Percentiles rank a stretch among this genome's conserved stretches.
Conservation (phyloP, 352 stramenopile genomes). For the Phytopythium kandeliae region DNA sequence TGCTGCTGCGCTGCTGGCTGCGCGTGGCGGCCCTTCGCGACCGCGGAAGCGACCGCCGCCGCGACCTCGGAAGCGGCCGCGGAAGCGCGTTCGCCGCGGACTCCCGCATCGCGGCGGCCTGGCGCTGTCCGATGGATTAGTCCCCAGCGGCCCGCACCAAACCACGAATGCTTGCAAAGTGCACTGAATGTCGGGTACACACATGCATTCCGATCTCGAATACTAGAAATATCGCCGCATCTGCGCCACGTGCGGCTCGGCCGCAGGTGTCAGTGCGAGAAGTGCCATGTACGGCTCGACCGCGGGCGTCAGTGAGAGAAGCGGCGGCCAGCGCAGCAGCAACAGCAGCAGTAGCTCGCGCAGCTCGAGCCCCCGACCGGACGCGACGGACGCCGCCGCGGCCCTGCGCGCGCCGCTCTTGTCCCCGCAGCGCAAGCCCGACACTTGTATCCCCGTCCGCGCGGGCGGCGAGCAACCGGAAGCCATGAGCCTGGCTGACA, state of each 20-base stretch:
- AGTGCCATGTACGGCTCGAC: slow-evolving; percentile 1
- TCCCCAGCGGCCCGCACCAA: too few species aligned
- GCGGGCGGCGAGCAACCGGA: not conserved
- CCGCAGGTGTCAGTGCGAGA: too few species aligned
- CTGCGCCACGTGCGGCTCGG: too few species aligned
- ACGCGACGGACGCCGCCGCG: not conserved
- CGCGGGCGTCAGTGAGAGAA: not conserved
- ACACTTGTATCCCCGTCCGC: not conserved
- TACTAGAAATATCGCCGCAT: too few species aligned
- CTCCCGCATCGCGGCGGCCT: not conserved
- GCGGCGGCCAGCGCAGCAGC: not conserved
- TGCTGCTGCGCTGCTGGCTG: too few species aligned
- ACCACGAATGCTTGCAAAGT: too few species aligned
- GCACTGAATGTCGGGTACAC: too few species aligned
- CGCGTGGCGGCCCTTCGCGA: too few species aligned
- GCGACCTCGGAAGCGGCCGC: too few species aligned
- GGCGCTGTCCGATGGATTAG: slow-evolving; percentile 1
- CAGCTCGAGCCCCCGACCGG: not conserved
- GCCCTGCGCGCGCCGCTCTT: slow-evolving; percentile 3
- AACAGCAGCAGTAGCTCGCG: not conserved
- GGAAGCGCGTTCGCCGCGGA: not conserved
- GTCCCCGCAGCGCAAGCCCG: not conserved
- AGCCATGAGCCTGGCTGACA: slow-evolving; percentile 49
- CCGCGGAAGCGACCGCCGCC: not conserved
- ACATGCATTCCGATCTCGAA: too few species aligned